phyloP scores from a whole-genome alignment of 768 basidiomycete genomes.

The Lactarius tabidus region DNA sequence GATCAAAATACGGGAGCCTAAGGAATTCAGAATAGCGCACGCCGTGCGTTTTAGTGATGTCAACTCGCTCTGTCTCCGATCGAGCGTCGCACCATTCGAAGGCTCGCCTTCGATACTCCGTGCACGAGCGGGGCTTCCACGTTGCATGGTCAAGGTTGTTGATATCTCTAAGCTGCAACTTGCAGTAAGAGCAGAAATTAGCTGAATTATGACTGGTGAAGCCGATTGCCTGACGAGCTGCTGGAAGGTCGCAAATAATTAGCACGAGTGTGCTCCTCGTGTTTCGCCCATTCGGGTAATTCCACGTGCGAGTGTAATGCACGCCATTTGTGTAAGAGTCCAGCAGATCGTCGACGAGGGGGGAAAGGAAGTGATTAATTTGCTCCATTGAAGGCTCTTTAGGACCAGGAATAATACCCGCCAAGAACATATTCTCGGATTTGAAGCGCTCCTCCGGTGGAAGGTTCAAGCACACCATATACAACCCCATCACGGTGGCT shows the following conservation, averaged over 20 bases:
- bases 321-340: conserved; percentile 36
- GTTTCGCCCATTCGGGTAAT: conserved; percentile 1
- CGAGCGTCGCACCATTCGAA: conserved; percentile 25
- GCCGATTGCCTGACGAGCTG: background rate
- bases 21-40: conserved; percentile 29
- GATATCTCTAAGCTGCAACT: background rate
- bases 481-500: conserved; percentile 31
- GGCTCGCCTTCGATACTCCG: conserved; percentile 17
- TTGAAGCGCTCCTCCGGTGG: conserved; percentile 36
- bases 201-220: background rate
- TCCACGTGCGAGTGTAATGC: conserved; percentile 29
- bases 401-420: conserved; percentile 42
- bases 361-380: conserved; percentile 39
- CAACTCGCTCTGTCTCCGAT: conserved; percentile 5
- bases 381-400: conserved; percentile 33
- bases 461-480: conserved; percentile 37
- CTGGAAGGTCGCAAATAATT: background rate
- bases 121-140: background rate
- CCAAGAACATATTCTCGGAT: conserved; percentile 41
- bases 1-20: conserved; percentile 26
- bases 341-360: conserved; percentile 38
- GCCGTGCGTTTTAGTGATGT: conserved; percentile 26
- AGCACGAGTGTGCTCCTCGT: conserved; percentile 4
- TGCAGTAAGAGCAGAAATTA: background rate
- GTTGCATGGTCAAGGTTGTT: background rate